Conservation (phyloP, 768 basidiomycete species). For the Gelatoporia subvermispora region DNA sequence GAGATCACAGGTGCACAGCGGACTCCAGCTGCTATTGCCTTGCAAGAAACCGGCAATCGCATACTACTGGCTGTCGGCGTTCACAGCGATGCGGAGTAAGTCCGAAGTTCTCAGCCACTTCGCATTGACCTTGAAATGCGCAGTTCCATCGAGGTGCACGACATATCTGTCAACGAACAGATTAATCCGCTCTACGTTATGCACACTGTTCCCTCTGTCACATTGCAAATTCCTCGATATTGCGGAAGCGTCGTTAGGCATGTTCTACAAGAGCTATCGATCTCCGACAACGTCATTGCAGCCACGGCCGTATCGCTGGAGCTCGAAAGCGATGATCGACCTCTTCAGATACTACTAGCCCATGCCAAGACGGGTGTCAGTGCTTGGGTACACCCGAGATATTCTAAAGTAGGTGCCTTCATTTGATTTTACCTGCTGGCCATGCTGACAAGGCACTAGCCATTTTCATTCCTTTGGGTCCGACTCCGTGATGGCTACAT, state of each 20-base stretch:
- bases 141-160: conserved; percentile 14
- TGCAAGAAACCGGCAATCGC: conserved; percentile 7
- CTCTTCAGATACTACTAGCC: conserved; percentile 17
- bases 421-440: neutral
- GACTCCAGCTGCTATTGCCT: conserved; percentile 14
- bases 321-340: conserved; percentile 8
- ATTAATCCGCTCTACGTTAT: conserved; percentile 5
- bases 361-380: conserved; percentile 11
- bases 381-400: conserved; percentile 18
- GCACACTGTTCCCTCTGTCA: conserved; percentile 5
- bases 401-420: conserved; percentile 11
- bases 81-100: conserved; percentile 19
- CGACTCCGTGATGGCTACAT: conserved; percentile 27
- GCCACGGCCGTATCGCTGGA: neutral
- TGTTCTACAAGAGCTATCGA: conserved; percentile 12
- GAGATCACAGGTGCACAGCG: conserved; percentile 23
- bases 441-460: conserved; percentile 12
- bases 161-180: conserved; percentile 8
- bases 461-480: conserved; percentile 29
- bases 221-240: conserved; percentile 11
- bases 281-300: neutral
- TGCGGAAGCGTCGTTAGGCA: conserved; percentile 7
- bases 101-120: neutral
- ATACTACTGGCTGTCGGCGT: conserved; percentile 20
- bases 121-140: neutral